A percentile compares a stretch with the other conserved stretches of the same genome.
phyloP scores from a whole-genome alignment of 495 filamentous ascomycete species.

The Trichoderma virens region DNA sequence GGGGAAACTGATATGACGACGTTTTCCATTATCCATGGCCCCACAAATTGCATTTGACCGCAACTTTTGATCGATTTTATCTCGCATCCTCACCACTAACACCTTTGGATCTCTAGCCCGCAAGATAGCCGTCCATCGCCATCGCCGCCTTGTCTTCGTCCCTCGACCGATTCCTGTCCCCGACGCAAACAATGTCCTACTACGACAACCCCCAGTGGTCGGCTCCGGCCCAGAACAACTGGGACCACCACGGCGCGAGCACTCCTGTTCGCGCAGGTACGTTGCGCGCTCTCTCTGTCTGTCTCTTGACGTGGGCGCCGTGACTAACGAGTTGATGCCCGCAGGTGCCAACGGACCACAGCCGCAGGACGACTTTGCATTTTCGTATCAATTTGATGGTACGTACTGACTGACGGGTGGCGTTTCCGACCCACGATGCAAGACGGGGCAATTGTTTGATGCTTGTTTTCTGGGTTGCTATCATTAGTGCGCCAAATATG shows the following conservation, averaged over 20 bases:
- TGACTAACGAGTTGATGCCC: background rate
- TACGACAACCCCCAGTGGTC: constrained; percentile 14
- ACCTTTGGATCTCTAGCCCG: background rate
- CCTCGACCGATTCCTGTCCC: background rate
- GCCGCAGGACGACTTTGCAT: constrained; percentile 13
- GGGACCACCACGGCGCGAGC: constrained; percentile 12
- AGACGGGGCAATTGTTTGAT: background rate
- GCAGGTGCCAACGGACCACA: constrained; percentile 10
- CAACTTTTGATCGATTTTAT: constrained; percentile 10
- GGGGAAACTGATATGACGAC: constrained; percentile 2
- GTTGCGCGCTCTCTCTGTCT: constrained; percentile 5
- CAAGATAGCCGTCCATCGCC: background rate
- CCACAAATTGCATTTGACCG: constrained; percentile 9
- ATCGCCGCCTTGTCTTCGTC: background rate
- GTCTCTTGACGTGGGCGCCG: background rate
- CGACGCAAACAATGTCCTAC: constrained; percentile 12
- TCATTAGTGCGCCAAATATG: no score
- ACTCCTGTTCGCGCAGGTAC: constrained; percentile 12
- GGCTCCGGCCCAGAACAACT: constrained; percentile 11
- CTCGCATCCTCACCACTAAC: constrained; percentile 6
- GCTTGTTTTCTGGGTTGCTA: no score
- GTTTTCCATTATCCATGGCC: constrained; percentile 4
- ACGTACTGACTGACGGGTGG: background rate
- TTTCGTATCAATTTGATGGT: constrained; percentile 11
- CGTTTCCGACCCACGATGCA: background rate